Percentiles rank a stretch among this genome's conserved stretches.
phyloP scores from a whole-genome alignment of 768 basidiomycete genomes.

The Boletus sensibilis region DNA sequence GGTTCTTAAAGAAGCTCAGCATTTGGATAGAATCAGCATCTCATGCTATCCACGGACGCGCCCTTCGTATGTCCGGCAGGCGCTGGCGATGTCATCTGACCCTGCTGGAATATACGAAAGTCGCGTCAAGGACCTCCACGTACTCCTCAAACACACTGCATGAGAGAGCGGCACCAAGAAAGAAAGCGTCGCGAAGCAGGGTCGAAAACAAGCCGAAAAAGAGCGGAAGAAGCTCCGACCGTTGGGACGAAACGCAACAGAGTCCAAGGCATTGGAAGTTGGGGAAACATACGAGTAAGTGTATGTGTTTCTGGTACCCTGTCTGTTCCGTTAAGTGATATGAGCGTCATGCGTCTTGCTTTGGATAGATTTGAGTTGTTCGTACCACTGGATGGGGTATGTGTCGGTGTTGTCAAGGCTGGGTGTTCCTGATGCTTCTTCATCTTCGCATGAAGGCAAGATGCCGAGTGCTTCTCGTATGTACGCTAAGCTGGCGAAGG shows the following conservation, averaged over 20 bases:
- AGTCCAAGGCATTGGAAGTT: slow-evolving; percentile 65
- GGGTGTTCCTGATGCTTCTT: slow-evolving; percentile 31
- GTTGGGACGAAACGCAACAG: slow-evolving; percentile 52
- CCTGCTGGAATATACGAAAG: slow-evolving; percentile 57
- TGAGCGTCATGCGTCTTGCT: background rate
- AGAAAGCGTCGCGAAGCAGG: slow-evolving; percentile 48
- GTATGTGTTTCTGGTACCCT: slow-evolving; percentile 9
- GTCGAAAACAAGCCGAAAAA: slow-evolving; percentile 42
- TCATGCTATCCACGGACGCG: slow-evolving; percentile 36
- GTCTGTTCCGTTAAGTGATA: background rate
- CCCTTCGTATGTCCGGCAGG: slow-evolving; percentile 62
- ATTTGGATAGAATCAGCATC: slow-evolving; percentile 32
- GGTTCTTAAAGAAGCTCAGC: slow-evolving; percentile 11
- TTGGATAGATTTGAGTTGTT: slow-evolving; percentile 65
- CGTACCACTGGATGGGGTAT: slow-evolving; percentile 77
- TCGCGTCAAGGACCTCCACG: slow-evolving; percentile 65
- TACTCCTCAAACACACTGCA: slow-evolving; percentile 69
- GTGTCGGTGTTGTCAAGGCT: slow-evolving; percentile 82
- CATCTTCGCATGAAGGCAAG: slow-evolving; percentile 25
- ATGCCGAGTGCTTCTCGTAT: slow-evolving; percentile 58
- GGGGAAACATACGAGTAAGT: slow-evolving; percentile 59
- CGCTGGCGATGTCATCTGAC: slow-evolving; percentile 54
- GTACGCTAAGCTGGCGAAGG: slow-evolving; percentile 86
- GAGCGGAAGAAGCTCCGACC: slow-evolving; percentile 45
- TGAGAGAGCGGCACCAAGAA: slow-evolving; percentile 55